Percentiles rank a stretch among this genome's conserved stretches.
These are phyloP conservation scores for Termitomyces sp. DNA, from an alignment of 768 basidiomycete genomes.

Conservation along the genomic window DNA sequence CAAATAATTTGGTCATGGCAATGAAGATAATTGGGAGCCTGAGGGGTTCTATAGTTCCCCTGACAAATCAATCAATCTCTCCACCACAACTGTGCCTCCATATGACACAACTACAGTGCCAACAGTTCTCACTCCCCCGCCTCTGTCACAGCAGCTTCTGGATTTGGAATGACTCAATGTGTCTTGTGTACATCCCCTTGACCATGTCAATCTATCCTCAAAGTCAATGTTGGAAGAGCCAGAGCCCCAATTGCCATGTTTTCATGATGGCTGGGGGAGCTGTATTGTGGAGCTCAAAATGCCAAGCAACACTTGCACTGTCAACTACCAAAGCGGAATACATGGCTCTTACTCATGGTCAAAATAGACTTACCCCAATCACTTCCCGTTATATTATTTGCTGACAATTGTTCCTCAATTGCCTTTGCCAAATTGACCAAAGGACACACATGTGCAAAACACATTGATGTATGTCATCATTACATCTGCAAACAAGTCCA, in stretches of 20 bases:
- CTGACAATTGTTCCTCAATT: too few relatives aligned
- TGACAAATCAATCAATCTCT: neutral
- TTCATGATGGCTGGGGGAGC: too few relatives aligned
- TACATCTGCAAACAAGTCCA: too few relatives aligned
- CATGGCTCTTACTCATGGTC: too few relatives aligned
- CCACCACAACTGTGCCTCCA: neutral
- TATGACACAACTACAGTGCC: neutral
- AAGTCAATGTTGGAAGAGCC: neutral
- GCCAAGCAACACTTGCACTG: too few relatives aligned
- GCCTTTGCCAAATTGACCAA: too few relatives aligned
- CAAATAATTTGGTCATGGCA: constrained; percentile 3
- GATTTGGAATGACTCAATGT: neutral
- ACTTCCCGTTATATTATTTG: too few relatives aligned
- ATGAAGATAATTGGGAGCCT: neutral
- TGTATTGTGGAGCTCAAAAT: too few relatives aligned
- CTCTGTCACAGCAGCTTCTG: neutral
- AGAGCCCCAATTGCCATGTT: neutral
- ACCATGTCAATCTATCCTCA: neutral
- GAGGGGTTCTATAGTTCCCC: neutral
- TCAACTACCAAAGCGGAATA: too few relatives aligned
- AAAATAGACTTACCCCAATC: too few relatives aligned
- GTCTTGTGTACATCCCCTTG: neutral
- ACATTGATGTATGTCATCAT: too few relatives aligned
- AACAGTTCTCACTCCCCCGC: neutral
- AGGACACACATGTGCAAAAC: too few relatives aligned